These are phyloP conservation scores for Podospora bellae-mahoneyi DNA, from an alignment of 495 filamentous ascomycete species.

Conservation along the genomic window DNA sequence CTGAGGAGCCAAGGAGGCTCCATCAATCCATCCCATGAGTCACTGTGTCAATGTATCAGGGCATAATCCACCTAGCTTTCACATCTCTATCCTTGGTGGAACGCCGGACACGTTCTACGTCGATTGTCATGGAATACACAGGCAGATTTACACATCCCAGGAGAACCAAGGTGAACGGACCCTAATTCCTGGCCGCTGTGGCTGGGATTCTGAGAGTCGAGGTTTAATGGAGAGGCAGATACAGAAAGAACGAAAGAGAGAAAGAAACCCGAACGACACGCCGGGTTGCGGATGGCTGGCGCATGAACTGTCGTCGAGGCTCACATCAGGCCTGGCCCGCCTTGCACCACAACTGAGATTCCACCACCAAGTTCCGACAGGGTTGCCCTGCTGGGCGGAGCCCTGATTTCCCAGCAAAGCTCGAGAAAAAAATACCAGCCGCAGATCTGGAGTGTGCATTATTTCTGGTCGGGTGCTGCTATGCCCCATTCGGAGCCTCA, in stretches of 20 bases:
- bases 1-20: neutral
- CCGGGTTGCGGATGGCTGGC: neutral
- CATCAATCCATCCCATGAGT: slow-evolving; percentile 1
- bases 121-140: neutral
- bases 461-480: slow-evolving; percentile 1
- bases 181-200: neutral
- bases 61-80: neutral
- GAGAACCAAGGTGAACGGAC: neutral
- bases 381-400: slow-evolving; percentile 6
- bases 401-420: slow-evolving; percentile 9
- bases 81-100: neutral
- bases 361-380: neutral
- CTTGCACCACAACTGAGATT: slow-evolving; percentile 6
- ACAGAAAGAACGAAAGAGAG: neutral
- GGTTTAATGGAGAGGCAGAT: neutral
- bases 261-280: neutral
- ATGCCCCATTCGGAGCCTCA: slow-evolving; percentile 17
- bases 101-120: neutral
- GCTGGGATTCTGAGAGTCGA: neutral
- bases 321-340: neutral
- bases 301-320: neutral
- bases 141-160: neutral
- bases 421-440: slow-evolving; percentile 6
- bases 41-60: neutral
- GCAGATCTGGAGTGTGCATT: neutral